Percentiles rank a stretch among this genome's conserved stretches.
Evolutionary conservation across 2,329 filamentous ascomycete species (phyloP).

Genomic region (Trichothecium roseum): DNA sequence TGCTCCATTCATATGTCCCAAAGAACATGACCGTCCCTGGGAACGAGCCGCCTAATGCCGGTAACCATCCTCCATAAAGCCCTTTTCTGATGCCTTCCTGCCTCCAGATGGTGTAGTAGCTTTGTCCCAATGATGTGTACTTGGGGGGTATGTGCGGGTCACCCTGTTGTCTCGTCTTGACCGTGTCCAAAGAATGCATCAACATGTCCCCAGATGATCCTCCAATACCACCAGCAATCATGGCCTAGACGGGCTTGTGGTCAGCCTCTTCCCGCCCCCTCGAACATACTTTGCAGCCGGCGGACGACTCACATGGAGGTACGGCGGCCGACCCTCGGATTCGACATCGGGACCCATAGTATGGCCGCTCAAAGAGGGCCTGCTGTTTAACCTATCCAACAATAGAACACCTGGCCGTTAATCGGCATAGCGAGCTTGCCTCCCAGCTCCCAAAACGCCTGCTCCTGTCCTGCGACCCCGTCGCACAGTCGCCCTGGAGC

Average conservation of each 20-base stretch:
- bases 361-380: conserved; percentile 12
- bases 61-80: conserved; percentile 86
- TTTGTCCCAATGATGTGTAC: conserved; percentile 81
- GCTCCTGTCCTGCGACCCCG: conserved; percentile 1
- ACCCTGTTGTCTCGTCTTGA: conserved; percentile 96
- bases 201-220: conserved; percentile 92
- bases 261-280: neutral
- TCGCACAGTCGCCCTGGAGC: too few species aligned
- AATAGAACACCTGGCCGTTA: conserved; percentile 12
- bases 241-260: conserved; percentile 49
- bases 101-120: conserved; percentile 85
- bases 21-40: conserved; percentile 93
- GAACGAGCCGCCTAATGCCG: conserved; percentile 85
- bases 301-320: conserved; percentile 26
- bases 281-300: neutral
- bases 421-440: conserved; percentile 20
- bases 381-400: conserved; percentile 15
- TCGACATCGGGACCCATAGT: conserved; percentile 26
- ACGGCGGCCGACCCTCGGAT: conserved; percentile 31
- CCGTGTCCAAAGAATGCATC: conserved; percentile 98
- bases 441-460: neutral
- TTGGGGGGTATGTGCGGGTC: conserved; percentile 88
- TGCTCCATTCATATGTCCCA: conserved; percentile 91
- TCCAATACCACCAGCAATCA: conserved; percentile 89
- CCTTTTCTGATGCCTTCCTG: conserved; percentile 83